phyloP scores from a whole-genome alignment of 2,329 filamentous ascomycete species.

The Aspergillus felis region DNA sequence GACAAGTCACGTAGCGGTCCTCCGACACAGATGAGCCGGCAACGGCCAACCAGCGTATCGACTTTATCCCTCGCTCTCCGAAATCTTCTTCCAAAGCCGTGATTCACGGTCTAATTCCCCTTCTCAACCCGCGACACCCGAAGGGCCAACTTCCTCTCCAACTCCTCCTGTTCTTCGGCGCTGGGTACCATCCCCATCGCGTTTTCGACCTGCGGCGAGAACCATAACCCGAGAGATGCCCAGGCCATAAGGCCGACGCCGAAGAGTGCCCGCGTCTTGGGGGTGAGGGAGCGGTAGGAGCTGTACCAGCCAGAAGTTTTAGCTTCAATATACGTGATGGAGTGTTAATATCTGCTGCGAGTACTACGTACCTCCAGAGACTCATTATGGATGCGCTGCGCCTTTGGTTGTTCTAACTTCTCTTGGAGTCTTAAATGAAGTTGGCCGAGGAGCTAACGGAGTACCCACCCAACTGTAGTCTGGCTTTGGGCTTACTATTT shows the following conservation, averaged over 20 bases:
- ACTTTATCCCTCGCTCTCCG: not conserved
- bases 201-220: slow-evolving; percentile 69
- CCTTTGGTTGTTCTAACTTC: not conserved
- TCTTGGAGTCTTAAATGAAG: not conserved
- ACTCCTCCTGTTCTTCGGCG: slow-evolving; percentile 65
- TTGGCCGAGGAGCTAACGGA: not conserved
- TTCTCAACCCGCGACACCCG: slow-evolving; percentile 32
- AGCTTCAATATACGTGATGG: too few species aligned
- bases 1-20: not conserved
- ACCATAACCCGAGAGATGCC: slow-evolving; percentile 68
- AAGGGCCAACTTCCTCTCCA: slow-evolving; percentile 47
- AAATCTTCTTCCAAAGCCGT: too few species aligned
- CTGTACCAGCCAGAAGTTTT: slow-evolving; percentile 34
- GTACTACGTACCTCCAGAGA: slow-evolving; percentile 34
- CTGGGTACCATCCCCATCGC: slow-evolving; percentile 68
- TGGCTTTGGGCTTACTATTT: not conserved
- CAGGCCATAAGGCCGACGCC: slow-evolving; percentile 74
- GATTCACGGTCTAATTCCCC: slow-evolving; percentile 12
- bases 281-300: slow-evolving; percentile 67
- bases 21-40: too few species aligned
- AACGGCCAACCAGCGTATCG: too few species aligned
- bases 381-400: slow-evolving; percentile 24
- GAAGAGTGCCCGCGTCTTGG: slow-evolving; percentile 66
- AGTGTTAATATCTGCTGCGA: not conserved
- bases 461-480: too few species aligned